A percentile compares a stretch with the other conserved stretches of the same genome.
Conservation (phyloP, 768 basidiomycete genomes). For the Psilocybe cubensis region DNA sequence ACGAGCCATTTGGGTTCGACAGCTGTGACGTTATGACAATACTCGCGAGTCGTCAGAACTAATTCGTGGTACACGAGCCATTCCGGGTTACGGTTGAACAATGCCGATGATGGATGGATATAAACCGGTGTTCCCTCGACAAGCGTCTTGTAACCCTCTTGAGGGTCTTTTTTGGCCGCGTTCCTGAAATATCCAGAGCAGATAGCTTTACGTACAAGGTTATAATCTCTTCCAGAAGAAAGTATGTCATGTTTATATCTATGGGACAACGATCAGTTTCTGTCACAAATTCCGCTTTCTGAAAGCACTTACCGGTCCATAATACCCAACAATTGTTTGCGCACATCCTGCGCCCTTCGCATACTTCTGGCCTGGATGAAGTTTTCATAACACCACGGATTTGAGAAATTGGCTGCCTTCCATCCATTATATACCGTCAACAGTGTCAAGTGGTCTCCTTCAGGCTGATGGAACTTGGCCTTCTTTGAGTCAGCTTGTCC, state of each 20-base stretch:
- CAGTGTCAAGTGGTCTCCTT: conserved; percentile 93
- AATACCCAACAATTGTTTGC: conserved; percentile 96
- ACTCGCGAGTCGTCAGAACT: conserved; percentile 95
- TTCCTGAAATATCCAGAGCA: conserved; percentile 98
- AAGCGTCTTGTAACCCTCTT: conserved; percentile 97
- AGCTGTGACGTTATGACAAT: conserved; percentile 91
- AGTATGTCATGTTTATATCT: conserved; percentile 98
- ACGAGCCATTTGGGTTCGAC: conserved; percentile 99
- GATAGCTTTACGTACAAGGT: conserved; percentile 91
- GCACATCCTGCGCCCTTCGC: conserved; percentile 95
- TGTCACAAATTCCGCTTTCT: no score
- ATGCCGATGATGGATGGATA: conserved; percentile 94
- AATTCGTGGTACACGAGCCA: conserved; percentile 97
- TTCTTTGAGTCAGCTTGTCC: conserved; percentile 99
- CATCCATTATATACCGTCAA: conserved; percentile 98
- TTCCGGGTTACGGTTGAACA: conserved; percentile 97
- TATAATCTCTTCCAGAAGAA: conserved; percentile 91
- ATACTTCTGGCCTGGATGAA: conserved; percentile 98
- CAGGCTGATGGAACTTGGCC: conserved; percentile 99
- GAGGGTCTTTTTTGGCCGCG: conserved; percentile 97
- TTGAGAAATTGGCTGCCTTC: conserved; percentile 95
- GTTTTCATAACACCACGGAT: conserved; percentile 99
- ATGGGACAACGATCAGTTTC: conserved; percentile 13
- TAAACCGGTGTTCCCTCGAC: conserved; percentile 99
- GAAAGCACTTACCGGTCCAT: conserved; percentile 85